Percentiles rank a stretch among this genome's conserved stretches.
phyloP scores from a whole-genome alignment of 2,329 filamentous ascomycete genomes.

The Thielaviopsis musarum region DNA sequence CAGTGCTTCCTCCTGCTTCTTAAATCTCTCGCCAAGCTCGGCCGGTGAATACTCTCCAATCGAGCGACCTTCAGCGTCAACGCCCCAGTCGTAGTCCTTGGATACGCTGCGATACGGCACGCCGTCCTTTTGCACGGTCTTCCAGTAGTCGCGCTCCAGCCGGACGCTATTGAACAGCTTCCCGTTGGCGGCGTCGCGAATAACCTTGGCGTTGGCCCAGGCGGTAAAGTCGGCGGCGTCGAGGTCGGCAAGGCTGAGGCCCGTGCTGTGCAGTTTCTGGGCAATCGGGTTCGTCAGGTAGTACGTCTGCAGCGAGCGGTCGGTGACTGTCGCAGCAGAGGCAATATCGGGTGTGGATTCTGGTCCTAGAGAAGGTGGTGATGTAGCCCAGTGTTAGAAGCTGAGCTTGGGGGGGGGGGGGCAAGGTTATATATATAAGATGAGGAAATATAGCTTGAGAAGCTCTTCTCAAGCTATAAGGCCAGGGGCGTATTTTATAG shows the following conservation, averaged over 20 bases:
- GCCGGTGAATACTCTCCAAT: constrained; percentile 30
- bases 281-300: constrained; percentile 34
- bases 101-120: constrained; percentile 30
- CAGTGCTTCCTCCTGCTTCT: constrained; percentile 26
- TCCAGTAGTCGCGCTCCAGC: constrained; percentile 41
- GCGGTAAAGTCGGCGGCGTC: constrained; percentile 31
- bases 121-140: constrained; percentile 33
- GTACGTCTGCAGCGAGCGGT: constrained; percentile 30
- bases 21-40: constrained; percentile 27
- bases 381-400: not conserved
- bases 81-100: constrained; percentile 26
- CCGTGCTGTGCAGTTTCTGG: constrained; percentile 22
- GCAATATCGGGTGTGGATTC: constrained; percentile 15
- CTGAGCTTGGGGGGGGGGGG: not conserved
- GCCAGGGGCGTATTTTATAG: not conserved
- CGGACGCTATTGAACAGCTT: constrained; percentile 25
- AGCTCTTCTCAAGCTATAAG: not conserved
- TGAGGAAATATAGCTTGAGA: not conserved
- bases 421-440: not conserved
- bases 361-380: constrained; percentile 15
- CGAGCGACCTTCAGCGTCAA: constrained; percentile 31
- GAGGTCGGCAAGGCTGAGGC: constrained; percentile 28
- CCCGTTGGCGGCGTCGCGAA: constrained; percentile 24
- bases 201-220: constrained; percentile 30
- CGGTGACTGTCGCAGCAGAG: constrained; percentile 28